phyloP scores from a whole-genome alignment of 2,329 filamentous ascomycete genomes.

The Microdochium bolleyi region DNA sequence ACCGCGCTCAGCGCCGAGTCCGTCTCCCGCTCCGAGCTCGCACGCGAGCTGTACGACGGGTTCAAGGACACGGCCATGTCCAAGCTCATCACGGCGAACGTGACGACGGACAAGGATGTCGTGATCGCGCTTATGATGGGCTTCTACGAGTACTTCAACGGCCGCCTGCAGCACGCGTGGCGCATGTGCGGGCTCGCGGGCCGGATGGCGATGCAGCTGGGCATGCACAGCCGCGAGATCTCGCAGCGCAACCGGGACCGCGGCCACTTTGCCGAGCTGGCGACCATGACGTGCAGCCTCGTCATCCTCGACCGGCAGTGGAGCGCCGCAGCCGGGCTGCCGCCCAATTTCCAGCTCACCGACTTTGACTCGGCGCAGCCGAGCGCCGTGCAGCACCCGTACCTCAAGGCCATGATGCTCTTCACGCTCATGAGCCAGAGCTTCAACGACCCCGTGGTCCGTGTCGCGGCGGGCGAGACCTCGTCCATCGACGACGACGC shows the following conservation, averaged over 20 bases:
- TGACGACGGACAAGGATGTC: not conserved
- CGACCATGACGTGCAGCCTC: conserved; percentile 5
- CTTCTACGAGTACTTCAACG: conserved; percentile 15
- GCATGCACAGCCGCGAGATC: conserved; percentile 16
- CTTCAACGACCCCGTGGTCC: conserved; percentile 8
- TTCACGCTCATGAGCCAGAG: conserved; percentile 13
- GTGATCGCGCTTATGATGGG: conserved; percentile 2
- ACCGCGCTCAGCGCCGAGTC: conserved; percentile 6
- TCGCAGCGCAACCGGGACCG: conserved; percentile 1
- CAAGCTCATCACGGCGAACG: not conserved
- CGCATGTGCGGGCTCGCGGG: conserved; percentile 18
- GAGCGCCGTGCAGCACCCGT: conserved; percentile 3
- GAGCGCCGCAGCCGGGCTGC: conserved; percentile 8
- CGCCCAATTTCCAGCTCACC: conserved; percentile 7
- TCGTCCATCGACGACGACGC: conserved; percentile 14
- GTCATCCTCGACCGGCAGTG: conserved; percentile 9
- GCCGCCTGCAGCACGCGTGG: conserved; percentile 13
- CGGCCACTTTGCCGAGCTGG: not conserved
- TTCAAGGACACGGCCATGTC: not conserved
- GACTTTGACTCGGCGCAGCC: conserved; percentile 2
- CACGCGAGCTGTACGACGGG: not conserved
- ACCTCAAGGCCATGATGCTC: conserved; percentile 9
- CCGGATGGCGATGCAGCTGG: conserved; percentile 16
- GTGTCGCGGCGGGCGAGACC: conserved; percentile 4
- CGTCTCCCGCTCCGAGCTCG: not conserved